Evolutionary conservation across 306 rosid species (phyloP).

Genomic region (Adenanthera pavonina): DNA sequence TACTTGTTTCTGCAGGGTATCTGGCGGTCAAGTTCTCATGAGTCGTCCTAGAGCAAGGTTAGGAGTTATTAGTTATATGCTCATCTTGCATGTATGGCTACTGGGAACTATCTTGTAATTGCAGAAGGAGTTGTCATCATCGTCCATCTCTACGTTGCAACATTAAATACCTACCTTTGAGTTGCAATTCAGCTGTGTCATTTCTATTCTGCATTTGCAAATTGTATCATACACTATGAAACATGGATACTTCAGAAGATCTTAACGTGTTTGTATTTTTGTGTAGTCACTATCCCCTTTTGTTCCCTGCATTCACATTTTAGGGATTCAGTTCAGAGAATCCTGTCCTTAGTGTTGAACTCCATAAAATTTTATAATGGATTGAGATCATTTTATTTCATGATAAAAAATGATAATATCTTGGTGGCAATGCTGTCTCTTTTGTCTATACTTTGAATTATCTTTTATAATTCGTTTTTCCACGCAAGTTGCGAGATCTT

Average conservation of each 20-base stretch:
- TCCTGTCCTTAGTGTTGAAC: neutral
- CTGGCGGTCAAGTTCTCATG: neutral
- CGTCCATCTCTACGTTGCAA: neutral
- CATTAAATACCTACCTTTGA: neutral
- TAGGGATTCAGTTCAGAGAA: neutral
- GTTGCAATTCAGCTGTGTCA: neutral
- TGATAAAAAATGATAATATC: neutral
- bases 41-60: neutral
- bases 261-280: neutral
- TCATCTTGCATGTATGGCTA: neutral
- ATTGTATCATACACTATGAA: neutral
- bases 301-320: neutral
- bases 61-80: neutral
- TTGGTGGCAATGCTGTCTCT: too few relatives aligned
- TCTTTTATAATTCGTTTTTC: neutral
- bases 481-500: neutral
- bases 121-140: neutral
- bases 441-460: neutral
- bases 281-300: neutral
- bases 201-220: neutral
- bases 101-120: neutral
- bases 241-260: neutral
- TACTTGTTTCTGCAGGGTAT: neutral
- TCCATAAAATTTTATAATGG: too few relatives aligned
- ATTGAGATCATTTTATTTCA: neutral